phyloP scores from a whole-genome alignment of 164 flowering plant genomes.

The Amborella trichopoda region DNA sequence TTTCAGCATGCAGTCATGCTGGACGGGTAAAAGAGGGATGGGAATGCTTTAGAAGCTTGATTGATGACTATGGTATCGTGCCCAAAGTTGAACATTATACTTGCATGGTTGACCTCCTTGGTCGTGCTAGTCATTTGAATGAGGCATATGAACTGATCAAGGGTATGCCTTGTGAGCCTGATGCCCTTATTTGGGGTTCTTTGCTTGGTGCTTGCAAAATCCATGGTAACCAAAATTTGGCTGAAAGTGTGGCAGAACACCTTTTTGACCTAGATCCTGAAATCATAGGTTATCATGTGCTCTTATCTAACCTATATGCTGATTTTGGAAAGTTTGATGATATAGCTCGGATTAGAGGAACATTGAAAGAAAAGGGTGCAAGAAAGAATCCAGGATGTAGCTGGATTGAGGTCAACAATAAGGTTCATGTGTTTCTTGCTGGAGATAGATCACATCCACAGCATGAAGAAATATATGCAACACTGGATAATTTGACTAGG shows the following conservation, averaged over 20 bases:
- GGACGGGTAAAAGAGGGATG: constrained; percentile 29
- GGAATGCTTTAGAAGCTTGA: constrained; percentile 25
- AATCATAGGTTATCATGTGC: constrained; percentile 24
- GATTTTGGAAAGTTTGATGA: constrained; percentile 19
- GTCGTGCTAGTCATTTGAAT: constrained; percentile 28
- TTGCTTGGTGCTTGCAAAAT: constrained; percentile 33
- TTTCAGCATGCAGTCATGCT: constrained; percentile 38
- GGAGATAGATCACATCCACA: constrained; percentile 26
- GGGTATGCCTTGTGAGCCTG: constrained; percentile 29
- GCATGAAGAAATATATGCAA: constrained; percentile 18
- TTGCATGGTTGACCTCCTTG: constrained; percentile 43
- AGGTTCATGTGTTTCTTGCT: constrained; percentile 25
- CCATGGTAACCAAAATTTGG: constrained; percentile 18
- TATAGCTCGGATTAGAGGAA: constrained; percentile 15
- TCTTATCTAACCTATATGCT: constrained; percentile 31
- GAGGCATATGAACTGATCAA: constrained; percentile 29
- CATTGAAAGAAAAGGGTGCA: constrained; percentile 22
- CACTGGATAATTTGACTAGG: constrained; percentile 15
- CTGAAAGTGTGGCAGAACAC: constrained; percentile 17
- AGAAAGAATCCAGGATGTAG: constrained; percentile 37
- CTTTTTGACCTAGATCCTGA: constrained; percentile 24
- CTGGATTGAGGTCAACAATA: constrained; percentile 29
- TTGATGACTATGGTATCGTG: constrained; percentile 19
- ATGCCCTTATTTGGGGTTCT: constrained; percentile 38
- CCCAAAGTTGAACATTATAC: constrained; percentile 33